Conservation (phyloP, 2,329 filamentous ascomycete genomes). For the Zasmidium angulare region DNA sequence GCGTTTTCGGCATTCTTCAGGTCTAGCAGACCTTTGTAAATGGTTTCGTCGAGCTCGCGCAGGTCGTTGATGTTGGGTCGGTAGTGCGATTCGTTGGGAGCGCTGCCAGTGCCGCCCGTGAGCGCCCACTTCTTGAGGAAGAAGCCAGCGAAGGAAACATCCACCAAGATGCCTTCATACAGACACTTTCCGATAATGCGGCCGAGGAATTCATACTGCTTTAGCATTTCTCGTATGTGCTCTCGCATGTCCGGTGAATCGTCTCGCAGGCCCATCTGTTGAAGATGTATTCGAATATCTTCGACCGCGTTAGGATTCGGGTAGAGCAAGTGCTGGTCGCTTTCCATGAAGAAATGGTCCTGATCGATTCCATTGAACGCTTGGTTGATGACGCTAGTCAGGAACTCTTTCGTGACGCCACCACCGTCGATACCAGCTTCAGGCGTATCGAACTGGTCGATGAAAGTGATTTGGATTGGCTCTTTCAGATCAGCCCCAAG, state of each 20-base stretch:
- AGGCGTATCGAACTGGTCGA: conserved; percentile 80
- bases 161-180: conserved; percentile 93
- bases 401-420: conserved; percentile 95
- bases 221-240: conserved; percentile 51
- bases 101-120: conserved; percentile 62
- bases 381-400: conserved; percentile 83
- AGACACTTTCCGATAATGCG: conserved; percentile 93
- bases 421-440: conserved; percentile 97
- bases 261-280: conserved; percentile 10
- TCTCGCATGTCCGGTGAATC: conserved; percentile 14
- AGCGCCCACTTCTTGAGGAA: conserved; percentile 95
- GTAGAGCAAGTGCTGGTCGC: conserved; percentile 81
- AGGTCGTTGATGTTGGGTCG: conserved; percentile 94
- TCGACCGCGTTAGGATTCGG: conserved; percentile 69
- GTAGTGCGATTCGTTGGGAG: conserved; percentile 69
- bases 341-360: conserved; percentile 69
- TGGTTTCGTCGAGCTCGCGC: conserved; percentile 81
- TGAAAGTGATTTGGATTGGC: conserved; percentile 93
- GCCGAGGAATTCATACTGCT: conserved; percentile 85
- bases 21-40: conserved; percentile 80
- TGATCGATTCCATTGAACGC: conserved; percentile 65
- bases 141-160: conserved; percentile 90
- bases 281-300: conserved; percentile 17
- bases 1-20: conserved; percentile 87
- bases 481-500: conserved; percentile 85